Base-by-base conservation (phyloP, 495 filamentous ascomycete species). In the Talaromyces ruber region DNA sequence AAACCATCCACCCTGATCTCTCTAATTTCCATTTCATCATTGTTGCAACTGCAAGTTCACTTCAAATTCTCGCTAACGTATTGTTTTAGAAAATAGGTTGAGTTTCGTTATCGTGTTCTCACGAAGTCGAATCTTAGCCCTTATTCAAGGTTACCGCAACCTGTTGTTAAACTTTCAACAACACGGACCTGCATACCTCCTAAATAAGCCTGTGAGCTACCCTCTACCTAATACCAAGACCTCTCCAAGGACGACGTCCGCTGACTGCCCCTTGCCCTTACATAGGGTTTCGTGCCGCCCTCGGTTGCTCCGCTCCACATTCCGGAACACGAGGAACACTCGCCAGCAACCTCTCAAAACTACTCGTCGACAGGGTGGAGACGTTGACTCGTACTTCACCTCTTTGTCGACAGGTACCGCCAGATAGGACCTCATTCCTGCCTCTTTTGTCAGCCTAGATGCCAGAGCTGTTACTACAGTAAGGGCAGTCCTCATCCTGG, bases 301-400 rank as follows among this genome's bases (percentile, higher is more conserved):
- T 60, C 70, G 74, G 62, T 65, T 64, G 73, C 75, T 68, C 65
- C 63, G 73, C 75, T 68, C 81, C 80, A 83, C 81, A 82, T 83
- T 81, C 81, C 81, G 71, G 76, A 80, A 75, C 63, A 67, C 65
- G 60, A 62, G 60, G 59, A 60, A 67, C 74, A 64, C 61, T 65
- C 65, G 69, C 70, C 62, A 64, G 60, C 67, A 62, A 65, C 58
- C 62, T 63, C 63, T 60, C 37, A 45, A 57, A 21, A 62, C 51
- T 55, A 51, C 63, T 61, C 56, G 67, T 67, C 77, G 74, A 75
- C 77, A 79, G 77, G 82, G 85, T 82, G 85, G 85, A 87, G 82
- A 82, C 84, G 84, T 87, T 87, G 76, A 79, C 82, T 87, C 84
- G 85, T 85, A 73, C 80, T 84, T 86, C 79, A 81, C 81, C 82